These are phyloP conservation scores for Hibiscus mutabilis DNA, from an alignment of 345 rosid genomes.

Conservation along the genomic window DNA sequence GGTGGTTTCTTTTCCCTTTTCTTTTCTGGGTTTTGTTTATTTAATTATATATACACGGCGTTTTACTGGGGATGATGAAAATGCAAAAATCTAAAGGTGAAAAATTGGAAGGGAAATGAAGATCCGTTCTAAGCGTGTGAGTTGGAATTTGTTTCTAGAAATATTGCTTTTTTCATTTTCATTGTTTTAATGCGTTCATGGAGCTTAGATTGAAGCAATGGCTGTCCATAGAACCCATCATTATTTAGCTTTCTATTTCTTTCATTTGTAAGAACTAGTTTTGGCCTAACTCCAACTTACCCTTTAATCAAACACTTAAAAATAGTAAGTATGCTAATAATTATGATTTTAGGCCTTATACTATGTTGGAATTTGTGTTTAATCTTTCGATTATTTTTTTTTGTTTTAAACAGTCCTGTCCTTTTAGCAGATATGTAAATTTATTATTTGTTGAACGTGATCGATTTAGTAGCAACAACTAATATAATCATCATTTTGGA, in stretches of 20 bases:
- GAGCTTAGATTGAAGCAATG: background rate
- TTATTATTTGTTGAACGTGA: too few relatives aligned
- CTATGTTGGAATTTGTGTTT: too few relatives aligned
- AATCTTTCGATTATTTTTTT: too few relatives aligned
- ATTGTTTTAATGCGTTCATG: background rate
- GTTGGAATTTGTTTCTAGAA: slow-evolving; percentile 19
- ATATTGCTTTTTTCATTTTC: background rate
- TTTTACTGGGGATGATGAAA: slow-evolving; percentile 23
- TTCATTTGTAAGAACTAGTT: background rate
- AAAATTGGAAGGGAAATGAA: slow-evolving; percentile 7
- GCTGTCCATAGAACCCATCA: background rate
- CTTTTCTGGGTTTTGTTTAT: background rate
- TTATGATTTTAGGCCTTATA: too few relatives aligned
- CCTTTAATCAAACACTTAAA: background rate
- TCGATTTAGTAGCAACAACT: too few relatives aligned
- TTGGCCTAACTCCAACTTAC: background rate
- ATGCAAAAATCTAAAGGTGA: slow-evolving; percentile 18
- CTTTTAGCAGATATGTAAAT: too few relatives aligned
- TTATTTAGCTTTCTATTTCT: too few relatives aligned
- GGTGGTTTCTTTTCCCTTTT: background rate
- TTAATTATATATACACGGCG: background rate
- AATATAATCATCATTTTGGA: too few relatives aligned
- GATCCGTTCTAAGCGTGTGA: slow-evolving; percentile 57
- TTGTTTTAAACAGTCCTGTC: too few relatives aligned
- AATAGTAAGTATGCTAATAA: background rate